phyloP scores from a whole-genome alignment of 108 stramenopile species.

The Skeletonema menzelii region DNA sequence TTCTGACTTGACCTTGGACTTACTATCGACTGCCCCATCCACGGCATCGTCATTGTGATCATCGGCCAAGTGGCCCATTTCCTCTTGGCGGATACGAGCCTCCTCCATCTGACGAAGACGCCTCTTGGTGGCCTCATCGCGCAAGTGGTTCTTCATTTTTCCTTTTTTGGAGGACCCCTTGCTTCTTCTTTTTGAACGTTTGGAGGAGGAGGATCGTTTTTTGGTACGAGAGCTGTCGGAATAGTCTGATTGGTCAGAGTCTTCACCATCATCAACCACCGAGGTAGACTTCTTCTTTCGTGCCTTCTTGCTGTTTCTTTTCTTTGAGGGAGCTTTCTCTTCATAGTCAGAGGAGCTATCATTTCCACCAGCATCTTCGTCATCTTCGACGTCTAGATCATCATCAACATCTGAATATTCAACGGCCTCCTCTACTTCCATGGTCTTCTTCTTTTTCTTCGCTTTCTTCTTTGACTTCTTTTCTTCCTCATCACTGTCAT shows the following conservation, averaged over 20 bases:
- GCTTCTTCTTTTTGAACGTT: slow-evolving; percentile 17
- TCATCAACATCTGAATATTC: slow-evolving; percentile 6
- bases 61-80: slow-evolving; percentile 48
- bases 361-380: slow-evolving; percentile 1
- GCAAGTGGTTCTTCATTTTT: slow-evolving; percentile 47
- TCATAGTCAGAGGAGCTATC: slow-evolving; percentile 32
- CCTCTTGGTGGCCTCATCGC: slow-evolving; percentile 44
- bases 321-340: background rate
- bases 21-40: background rate
- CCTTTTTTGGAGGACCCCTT: slow-evolving; percentile 15
- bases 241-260: slow-evolving; percentile 20
- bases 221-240: slow-evolving; percentile 17
- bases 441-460: background rate
- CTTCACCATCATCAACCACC: slow-evolving; percentile 2
- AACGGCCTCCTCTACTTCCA: background rate
- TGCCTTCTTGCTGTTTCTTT: background rate
- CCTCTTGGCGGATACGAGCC: slow-evolving; percentile 73
- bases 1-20: slow-evolving; percentile 7
- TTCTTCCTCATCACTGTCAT: background rate
- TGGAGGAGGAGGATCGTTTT: slow-evolving; percentile 4
- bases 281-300: slow-evolving; percentile 2
- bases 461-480: slow-evolving; percentile 9
- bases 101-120: slow-evolving; percentile 76
- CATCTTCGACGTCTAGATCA: background rate
- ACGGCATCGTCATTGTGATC: slow-evolving; percentile 8